Evolutionary conservation across 2,329 filamentous ascomycete species (phyloP).

Genomic region (Fusarium sp.): DNA sequence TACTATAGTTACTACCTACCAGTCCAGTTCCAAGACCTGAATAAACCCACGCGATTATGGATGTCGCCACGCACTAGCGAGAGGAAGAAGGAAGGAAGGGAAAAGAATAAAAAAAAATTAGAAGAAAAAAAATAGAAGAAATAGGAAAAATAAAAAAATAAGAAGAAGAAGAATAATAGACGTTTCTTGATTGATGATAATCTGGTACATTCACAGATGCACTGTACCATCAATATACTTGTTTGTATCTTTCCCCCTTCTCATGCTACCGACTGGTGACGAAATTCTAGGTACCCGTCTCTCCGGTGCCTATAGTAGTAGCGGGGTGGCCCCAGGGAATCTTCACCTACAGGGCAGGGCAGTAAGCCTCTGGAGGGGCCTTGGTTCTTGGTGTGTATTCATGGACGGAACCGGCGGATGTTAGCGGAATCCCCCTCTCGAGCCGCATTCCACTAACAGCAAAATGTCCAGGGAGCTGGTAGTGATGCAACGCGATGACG

Average conservation of each 20-base stretch:
- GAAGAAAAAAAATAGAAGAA: too few relatives aligned
- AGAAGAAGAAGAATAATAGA: neutral
- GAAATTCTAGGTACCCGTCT: neutral
- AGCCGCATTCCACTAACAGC: conserved; percentile 18
- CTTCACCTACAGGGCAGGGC: too few relatives aligned
- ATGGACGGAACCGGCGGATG: conserved; percentile 31
- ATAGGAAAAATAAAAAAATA: too few relatives aligned
- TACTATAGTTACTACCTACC: too few relatives aligned
- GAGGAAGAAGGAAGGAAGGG: neutral
- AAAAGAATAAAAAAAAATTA: too few relatives aligned
- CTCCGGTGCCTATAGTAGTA: conserved; percentile 9
- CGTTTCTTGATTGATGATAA: neutral
- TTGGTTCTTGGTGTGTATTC: neutral
- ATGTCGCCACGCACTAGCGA: conserved; percentile 27
- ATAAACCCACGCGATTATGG: conserved; percentile 33
- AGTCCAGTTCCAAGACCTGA: conserved; percentile 18
- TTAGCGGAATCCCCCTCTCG: conserved; percentile 10
- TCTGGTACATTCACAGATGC: neutral
- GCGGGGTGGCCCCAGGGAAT: conserved; percentile 9
- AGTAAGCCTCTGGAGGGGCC: conserved; percentile 2
- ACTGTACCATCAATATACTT: neutral
- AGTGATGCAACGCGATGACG: neutral
- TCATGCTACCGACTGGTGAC: neutral
- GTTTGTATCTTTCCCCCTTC: neutral
- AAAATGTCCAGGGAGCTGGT: conserved; percentile 3